These are phyloP conservation scores for Pilasporangium apinafurcum DNA, from an alignment of 352 stramenopile genomes.

Conservation along the genomic window DNA sequence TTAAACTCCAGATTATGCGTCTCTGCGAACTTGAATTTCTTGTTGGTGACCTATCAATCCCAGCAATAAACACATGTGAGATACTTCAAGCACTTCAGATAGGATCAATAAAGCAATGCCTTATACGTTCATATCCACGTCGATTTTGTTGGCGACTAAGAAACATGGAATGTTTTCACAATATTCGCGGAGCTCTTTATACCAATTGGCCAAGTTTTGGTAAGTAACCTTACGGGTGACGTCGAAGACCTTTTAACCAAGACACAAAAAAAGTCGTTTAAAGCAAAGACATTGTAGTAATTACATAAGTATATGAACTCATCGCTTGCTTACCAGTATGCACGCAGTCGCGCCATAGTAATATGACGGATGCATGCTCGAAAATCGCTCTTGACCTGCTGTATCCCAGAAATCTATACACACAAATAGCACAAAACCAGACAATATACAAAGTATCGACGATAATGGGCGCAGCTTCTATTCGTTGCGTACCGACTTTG, in stretches of 20 bases:
- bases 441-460: not conserved
- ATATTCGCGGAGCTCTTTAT: constrained; percentile 90
- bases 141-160: constrained; percentile 96
- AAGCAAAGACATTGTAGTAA: not conserved
- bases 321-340: constrained; percentile 55
- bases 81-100: not conserved
- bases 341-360: constrained; percentile 94
- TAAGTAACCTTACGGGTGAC: constrained; percentile 95
- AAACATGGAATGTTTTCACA: constrained; percentile 91
- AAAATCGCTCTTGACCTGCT: constrained; percentile 93
- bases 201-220: constrained; percentile 90
- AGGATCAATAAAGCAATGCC: not conserved
- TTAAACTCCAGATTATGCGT: constrained; percentile 92
- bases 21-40: constrained; percentile 95
- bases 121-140: constrained; percentile 89
- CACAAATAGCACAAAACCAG: not conserved
- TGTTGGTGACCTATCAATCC: constrained; percentile 90
- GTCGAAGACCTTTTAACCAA: constrained; percentile 80
- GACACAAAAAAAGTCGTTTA: not conserved
- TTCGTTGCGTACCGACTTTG: constrained; percentile 49
- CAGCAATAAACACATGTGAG: not conserved
- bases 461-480: not conserved
- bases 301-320: not conserved
- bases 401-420: constrained; percentile 94
- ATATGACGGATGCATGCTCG: constrained; percentile 94